A percentile compares a stretch with the other conserved stretches of the same genome.
Conservation (phyloP, 257 asterid species). For the Hygrophila difformis region DNA sequence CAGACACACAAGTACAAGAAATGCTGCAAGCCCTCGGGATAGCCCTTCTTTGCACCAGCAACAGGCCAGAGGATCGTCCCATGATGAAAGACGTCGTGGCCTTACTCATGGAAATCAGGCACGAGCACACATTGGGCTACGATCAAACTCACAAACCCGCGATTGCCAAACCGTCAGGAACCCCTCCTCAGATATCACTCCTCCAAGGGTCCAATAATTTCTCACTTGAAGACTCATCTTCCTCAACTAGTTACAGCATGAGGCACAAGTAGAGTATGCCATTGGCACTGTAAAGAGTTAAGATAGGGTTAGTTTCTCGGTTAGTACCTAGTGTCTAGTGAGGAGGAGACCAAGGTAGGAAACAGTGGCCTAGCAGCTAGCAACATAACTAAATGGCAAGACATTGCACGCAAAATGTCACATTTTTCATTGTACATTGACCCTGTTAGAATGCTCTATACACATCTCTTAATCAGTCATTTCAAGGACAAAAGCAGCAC, state of each 20-base stretch:
- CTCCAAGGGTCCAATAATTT: constrained; percentile 39
- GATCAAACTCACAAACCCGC: constrained; percentile 31
- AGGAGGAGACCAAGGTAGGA: too few species aligned
- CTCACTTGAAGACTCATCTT: constrained; percentile 38
- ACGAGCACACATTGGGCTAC: constrained; percentile 23
- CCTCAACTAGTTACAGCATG: constrained; percentile 28
- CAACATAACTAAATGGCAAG: constrained; percentile 3
- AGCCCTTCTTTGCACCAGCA: constrained; percentile 67
- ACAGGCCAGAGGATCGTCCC: constrained; percentile 61
- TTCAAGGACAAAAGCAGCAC: too few species aligned
- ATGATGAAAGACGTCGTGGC: constrained; percentile 81
- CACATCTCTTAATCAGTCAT: too few species aligned
- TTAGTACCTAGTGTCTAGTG: constrained; percentile 5
- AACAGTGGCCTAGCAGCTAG: constrained; percentile 12
- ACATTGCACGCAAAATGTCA: background rate
- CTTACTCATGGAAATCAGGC: constrained; percentile 52
- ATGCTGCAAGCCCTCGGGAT: constrained; percentile 84
- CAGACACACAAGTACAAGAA: constrained; percentile 69
- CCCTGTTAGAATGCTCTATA: too few species aligned
- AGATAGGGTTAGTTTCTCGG: background rate
- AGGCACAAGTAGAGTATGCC: constrained; percentile 10
- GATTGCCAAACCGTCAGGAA: constrained; percentile 18
- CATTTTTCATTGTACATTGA: too few species aligned
- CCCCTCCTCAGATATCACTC: constrained; percentile 37
- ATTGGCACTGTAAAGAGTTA: constrained; percentile 18